Conservation (phyloP, 2,329 filamentous ascomycete genomes). For the Fusarium brevicatenulatum region DNA sequence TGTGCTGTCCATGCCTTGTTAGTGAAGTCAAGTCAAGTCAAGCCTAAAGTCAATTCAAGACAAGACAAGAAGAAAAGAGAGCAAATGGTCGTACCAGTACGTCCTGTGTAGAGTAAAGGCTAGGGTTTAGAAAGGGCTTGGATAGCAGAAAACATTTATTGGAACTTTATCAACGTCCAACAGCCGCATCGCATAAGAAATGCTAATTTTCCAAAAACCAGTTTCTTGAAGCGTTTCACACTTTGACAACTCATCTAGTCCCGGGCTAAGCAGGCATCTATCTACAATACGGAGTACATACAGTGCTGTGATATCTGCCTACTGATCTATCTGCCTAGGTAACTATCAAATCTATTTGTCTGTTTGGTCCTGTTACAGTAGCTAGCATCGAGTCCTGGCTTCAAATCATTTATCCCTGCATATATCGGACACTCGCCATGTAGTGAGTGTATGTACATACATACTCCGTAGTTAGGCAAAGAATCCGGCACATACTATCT, state of each 20-base stretch:
- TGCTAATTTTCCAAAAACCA: slow-evolving; percentile 33
- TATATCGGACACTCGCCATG: slow-evolving; percentile 18
- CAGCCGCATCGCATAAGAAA: slow-evolving; percentile 35
- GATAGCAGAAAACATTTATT: too few relatives aligned
- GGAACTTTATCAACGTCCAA: too few relatives aligned
- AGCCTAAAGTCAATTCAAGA: too few relatives aligned
- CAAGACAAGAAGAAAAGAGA: neutral
- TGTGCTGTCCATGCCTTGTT: neutral
- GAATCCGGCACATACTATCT: slow-evolving; percentile 1
- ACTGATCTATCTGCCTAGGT: too few relatives aligned
- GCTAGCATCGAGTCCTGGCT: neutral
- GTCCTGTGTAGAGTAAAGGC: too few relatives aligned
- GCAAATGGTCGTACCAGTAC: too few relatives aligned
- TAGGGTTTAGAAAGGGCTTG: too few relatives aligned
- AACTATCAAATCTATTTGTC: neutral
- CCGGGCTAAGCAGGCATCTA: slow-evolving; percentile 16
- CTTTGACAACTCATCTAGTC: slow-evolving; percentile 38
- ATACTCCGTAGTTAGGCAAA: neutral
- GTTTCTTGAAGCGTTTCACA: slow-evolving; percentile 22
- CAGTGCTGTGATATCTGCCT: too few relatives aligned
- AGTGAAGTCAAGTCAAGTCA: neutral
- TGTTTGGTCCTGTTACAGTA: neutral
- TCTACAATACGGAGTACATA: neutral
- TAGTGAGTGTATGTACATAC: too few relatives aligned
- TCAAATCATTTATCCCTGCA: slow-evolving; percentile 23